Conservation (phyloP, 1,284 basidiomycete species). For the Moesziomyces antarcticus region DNA sequence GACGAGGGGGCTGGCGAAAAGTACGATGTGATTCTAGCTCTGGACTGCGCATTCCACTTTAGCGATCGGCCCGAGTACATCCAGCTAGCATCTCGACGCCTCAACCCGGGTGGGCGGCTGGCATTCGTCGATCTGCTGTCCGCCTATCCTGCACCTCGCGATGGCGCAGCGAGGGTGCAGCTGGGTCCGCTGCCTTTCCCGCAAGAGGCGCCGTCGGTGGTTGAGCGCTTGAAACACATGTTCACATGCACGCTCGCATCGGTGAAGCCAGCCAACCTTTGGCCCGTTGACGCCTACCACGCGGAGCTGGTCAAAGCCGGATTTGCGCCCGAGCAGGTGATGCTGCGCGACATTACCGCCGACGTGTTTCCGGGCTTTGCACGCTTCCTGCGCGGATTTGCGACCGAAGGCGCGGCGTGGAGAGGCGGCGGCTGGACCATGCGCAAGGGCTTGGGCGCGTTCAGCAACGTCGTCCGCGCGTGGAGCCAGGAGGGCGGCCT, state of each 20-base stretch:
- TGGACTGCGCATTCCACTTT: slow-evolving; percentile 67
- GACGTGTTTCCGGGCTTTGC: slow-evolving; percentile 61
- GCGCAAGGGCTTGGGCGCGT: slow-evolving; percentile 37
- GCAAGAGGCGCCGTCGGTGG: slow-evolving; percentile 19
- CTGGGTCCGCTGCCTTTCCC: slow-evolving; percentile 30
- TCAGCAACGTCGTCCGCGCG: slow-evolving; percentile 51
- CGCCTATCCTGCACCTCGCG: slow-evolving; percentile 50
- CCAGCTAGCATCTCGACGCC: slow-evolving; percentile 23
- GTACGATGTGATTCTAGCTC: slow-evolving; percentile 63
- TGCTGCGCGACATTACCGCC: slow-evolving; percentile 57
- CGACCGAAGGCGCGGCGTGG: slow-evolving; percentile 51
- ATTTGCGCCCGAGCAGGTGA: slow-evolving; percentile 21
- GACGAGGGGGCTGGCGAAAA: slow-evolving; percentile 10
- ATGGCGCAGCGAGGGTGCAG: slow-evolving; percentile 1
- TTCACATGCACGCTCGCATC: slow-evolving; percentile 37
- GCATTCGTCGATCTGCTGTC: slow-evolving; percentile 59
- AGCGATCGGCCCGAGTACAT: slow-evolving; percentile 50
- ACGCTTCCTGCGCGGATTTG: slow-evolving; percentile 47
- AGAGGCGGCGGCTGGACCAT: slow-evolving; percentile 39
- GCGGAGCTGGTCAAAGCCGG: slow-evolving; percentile 34
- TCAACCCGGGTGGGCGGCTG: slow-evolving; percentile 53
- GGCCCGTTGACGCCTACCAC: slow-evolving; percentile 47
- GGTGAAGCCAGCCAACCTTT: slow-evolving; percentile 41
- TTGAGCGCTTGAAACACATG: slow-evolving; percentile 22
- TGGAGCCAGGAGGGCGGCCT: slow-evolving; percentile 60